These are phyloP conservation scores for Metschnikowia cubensis DNA, from an alignment of 805 yeast species.

Conservation along the genomic window DNA sequence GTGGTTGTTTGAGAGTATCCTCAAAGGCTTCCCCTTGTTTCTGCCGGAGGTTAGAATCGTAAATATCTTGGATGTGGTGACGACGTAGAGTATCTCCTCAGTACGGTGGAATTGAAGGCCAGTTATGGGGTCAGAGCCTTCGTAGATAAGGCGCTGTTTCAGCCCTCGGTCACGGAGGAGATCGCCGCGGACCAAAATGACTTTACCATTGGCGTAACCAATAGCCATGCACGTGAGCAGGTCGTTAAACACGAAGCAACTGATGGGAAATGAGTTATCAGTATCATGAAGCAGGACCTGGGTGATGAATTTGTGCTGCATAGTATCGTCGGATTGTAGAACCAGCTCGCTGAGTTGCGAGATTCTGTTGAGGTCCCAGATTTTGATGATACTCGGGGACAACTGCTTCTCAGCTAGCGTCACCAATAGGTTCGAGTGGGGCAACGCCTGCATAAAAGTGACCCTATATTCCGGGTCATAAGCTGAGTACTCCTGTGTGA, in stretches of 20 bases:
- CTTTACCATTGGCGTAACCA: slow-evolving; percentile 83
- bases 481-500: slow-evolving; percentile 53
- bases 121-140: slow-evolving; percentile 76
- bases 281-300: slow-evolving; percentile 64
- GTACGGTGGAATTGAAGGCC: slow-evolving; percentile 59
- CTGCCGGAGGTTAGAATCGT: slow-evolving; percentile 76
- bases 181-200: slow-evolving; percentile 82
- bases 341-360: slow-evolving; percentile 23
- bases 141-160: slow-evolving; percentile 75
- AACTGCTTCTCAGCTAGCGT: slow-evolving; percentile 77
- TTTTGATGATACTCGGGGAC: slow-evolving; percentile 57
- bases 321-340: slow-evolving; percentile 10
- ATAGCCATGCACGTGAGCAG: slow-evolving; percentile 64
- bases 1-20: slow-evolving; percentile 39
- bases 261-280: slow-evolving; percentile 72
- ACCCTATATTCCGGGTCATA: slow-evolving; percentile 64
- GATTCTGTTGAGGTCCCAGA: slow-evolving; percentile 68
- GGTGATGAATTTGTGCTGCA: slow-evolving; percentile 49
- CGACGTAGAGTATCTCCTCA: slow-evolving; percentile 53
- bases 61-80: slow-evolving; percentile 70
- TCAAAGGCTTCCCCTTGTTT: slow-evolving; percentile 60
- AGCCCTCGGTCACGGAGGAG: slow-evolving; percentile 84
- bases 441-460: slow-evolving; percentile 49
- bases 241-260: slow-evolving; percentile 52
- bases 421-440: slow-evolving; percentile 50